These are phyloP conservation scores for Venturia pyrina DNA, from an alignment of 2,329 filamentous ascomycete genomes.

Conservation along the genomic window DNA sequence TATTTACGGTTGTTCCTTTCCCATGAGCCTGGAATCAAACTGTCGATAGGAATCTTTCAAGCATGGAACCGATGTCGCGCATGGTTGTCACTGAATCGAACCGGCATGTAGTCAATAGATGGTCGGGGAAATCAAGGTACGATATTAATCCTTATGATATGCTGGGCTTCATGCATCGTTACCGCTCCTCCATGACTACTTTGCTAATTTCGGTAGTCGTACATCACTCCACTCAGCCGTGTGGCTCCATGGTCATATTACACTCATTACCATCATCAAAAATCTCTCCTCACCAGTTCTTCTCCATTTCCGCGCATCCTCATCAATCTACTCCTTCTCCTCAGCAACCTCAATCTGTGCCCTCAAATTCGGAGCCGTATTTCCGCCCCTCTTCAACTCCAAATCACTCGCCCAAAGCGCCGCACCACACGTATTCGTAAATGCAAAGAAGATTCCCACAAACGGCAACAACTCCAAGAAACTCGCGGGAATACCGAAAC, in stretches of 20 bases:
- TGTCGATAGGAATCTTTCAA: too few species aligned
- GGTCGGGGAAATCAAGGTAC: too few species aligned
- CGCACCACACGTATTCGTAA: conserved; percentile 81
- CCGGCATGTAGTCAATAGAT: too few species aligned
- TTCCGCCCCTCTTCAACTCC: conserved; percentile 22
- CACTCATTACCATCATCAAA: not conserved
- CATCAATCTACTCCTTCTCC: conserved; percentile 1
- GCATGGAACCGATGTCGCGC: too few species aligned
- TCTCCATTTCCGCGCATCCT: not conserved
- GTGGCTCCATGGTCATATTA: too few species aligned
- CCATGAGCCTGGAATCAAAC: too few species aligned
- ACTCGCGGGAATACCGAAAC: conserved; percentile 61
- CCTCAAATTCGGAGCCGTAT: conserved; percentile 6
- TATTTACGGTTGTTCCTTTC: too few species aligned
- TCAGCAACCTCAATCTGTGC: conserved; percentile 1
- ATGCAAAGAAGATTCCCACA: conserved; percentile 66
- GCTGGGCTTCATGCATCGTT: not conserved
- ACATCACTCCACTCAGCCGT: not conserved
- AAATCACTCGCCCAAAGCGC: conserved; percentile 70
- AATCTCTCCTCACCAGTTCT: not conserved
- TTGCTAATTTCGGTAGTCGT: not conserved
- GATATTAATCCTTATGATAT: too few species aligned
- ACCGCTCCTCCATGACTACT: not conserved
- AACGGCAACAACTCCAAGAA: conserved; percentile 72
- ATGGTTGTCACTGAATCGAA: too few species aligned